A percentile compares a stretch with the other conserved stretches of the same genome.
Evolutionary conservation across 768 basidiomycete species (phyloP).

Genomic region (Pulveroboletus sp.): DNA sequence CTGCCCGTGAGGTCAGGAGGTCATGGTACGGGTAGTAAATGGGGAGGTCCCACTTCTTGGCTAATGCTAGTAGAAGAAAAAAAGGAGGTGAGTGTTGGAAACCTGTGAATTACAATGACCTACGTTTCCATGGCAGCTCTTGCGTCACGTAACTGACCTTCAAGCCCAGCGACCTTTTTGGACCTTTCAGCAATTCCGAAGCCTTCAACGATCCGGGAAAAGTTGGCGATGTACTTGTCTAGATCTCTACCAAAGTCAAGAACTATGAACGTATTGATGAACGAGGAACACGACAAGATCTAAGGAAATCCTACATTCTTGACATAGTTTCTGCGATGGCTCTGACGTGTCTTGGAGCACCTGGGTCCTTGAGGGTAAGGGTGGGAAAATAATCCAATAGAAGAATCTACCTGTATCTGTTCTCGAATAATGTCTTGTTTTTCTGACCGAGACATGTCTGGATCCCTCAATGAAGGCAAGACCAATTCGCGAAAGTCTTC

Average conservation of each 20-base stretch:
- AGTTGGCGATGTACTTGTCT: constrained; percentile 13
- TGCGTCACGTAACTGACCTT: background rate
- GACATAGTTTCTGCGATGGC: constrained; percentile 18
- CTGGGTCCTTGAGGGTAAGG: constrained; percentile 11
- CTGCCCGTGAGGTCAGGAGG: constrained; percentile 7
- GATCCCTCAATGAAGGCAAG: constrained; percentile 13
- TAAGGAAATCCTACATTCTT: constrained; percentile 11
- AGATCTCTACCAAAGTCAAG: constrained; percentile 14
- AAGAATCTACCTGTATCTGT: constrained; percentile 9
- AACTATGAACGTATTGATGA: constrained; percentile 3
- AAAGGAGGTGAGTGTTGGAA: background rate
- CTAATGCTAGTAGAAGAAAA: constrained; percentile 9
- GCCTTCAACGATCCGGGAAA: constrained; percentile 11
- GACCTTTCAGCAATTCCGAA: constrained; percentile 4
- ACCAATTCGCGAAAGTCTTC: constrained; percentile 18
- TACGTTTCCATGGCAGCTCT: constrained; percentile 16
- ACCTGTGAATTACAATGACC: background rate
- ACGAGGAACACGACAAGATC: background rate
- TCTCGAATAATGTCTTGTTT: constrained; percentile 17
- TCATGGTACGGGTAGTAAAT: background rate
- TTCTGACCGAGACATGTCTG: background rate
- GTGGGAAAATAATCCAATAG: background rate
- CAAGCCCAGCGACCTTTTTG: constrained; percentile 3
- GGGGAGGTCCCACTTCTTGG: constrained; percentile 9
- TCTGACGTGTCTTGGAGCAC: constrained; percentile 12